A percentile compares a stretch with the other conserved stretches of the same genome.
phyloP scores from a whole-genome alignment of 2,329 filamentous ascomycete genomes.

The Fusarium miscanthi region DNA sequence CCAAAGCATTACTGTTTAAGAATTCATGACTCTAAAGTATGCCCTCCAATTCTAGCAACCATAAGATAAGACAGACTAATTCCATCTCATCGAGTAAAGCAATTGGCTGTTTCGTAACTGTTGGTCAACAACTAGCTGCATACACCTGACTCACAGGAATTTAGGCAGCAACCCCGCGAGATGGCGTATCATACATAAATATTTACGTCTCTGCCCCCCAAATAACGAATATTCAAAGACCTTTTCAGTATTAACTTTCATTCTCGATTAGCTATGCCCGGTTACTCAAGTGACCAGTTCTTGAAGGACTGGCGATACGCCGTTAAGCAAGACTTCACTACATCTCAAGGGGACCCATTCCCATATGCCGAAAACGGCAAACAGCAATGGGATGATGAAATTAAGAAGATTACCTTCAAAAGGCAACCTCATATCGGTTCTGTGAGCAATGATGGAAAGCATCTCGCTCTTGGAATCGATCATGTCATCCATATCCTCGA shows the following conservation, averaged over 20 bases:
- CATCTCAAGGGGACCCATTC: not conserved
- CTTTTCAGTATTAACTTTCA: too few species aligned
- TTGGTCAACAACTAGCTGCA: not conserved
- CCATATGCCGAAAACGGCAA: constrained; percentile 7
- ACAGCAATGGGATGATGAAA: constrained; percentile 18
- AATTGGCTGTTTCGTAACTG: not conserved
- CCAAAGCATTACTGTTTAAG: not conserved
- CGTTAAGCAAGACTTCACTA: constrained; percentile 15
- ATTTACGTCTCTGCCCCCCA: not conserved
- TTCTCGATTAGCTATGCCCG: not conserved
- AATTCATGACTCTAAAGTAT: not conserved
- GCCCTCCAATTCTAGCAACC: not conserved
- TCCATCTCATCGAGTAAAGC: not conserved
- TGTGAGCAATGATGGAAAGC: not conserved
- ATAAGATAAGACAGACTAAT: not conserved
- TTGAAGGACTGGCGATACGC: constrained; percentile 23
- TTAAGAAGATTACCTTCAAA: not conserved
- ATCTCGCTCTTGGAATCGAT: constrained; percentile 3
- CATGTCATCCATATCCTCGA: constrained; percentile 14
- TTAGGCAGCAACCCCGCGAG: not conserved
- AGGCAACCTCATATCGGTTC: not conserved
- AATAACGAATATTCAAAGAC: not conserved
- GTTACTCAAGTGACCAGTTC: constrained; percentile 16
- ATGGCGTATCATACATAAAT: not conserved
- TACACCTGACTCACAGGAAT: not conserved